Evolutionary conservation across 345 rosid genomes (phyloP), one percentile per base, ranked within the genome.

Genomic region (Camelina hispida): DNA sequence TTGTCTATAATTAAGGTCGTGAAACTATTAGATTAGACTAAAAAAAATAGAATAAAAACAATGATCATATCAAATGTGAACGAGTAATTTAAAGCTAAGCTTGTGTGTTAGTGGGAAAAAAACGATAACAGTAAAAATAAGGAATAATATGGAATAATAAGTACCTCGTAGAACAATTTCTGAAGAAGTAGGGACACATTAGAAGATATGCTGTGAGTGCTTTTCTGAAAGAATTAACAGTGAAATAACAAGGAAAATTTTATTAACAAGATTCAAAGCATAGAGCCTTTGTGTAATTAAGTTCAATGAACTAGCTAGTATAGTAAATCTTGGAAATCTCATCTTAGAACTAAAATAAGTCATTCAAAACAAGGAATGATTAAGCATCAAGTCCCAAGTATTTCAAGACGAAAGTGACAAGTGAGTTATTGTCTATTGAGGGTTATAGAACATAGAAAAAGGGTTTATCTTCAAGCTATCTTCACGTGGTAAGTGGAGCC

Each of bases 401-500:
- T 65, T 51, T 61, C 62, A 75, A 75, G 28, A 65, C 5, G 73
- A 60, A 18, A 75, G 62, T 6, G 73, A 68, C 79, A 61, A 59
- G 23, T 72, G 62, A 78, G 62, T 48, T 1, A 71, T 17, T 56
- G 48, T 71, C 2, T 65, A 55, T 65, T 55, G 60, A 57, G 16
- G 72, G 71, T 56, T 70, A 77, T 71, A 71, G 1, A 57, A 66
- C 68, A 58, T 56, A 66, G 14, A 66, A 65, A 66, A 60, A 60
- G 12, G 52, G n/a, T 37, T 18, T 50, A 54, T 61, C 68, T 51
- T 67, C 62, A 75, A 51, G 34, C 62, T 60, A 68, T 69, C 56
- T 78, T 66, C 77, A 78, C 73, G 68, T 78, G 77, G 80, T 66
- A 78, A 71, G 81, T 78, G 81, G 81, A 72, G 72, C 77, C 68